Percentiles rank a stretch among this genome's conserved stretches.
phyloP scores from a whole-genome alignment of 306 rosid species.

The Trichosanthes cucumerina region DNA sequence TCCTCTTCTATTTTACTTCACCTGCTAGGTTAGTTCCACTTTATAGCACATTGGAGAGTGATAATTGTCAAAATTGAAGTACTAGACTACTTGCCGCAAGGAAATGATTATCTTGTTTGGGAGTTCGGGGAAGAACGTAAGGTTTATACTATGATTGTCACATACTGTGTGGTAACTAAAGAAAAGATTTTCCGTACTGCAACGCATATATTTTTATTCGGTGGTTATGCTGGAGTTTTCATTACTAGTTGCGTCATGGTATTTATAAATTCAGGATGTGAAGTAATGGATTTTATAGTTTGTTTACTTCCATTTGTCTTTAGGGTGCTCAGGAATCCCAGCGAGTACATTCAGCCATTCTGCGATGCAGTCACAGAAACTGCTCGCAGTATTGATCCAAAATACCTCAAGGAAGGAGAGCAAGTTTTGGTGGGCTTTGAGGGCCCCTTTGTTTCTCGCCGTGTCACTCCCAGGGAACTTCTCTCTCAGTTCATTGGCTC shows the following conservation, averaged over 20 bases:
- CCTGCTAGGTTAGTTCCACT: not conserved
- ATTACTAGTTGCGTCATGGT: not conserved
- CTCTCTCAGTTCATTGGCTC: constrained; percentile 85
- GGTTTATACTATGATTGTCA: not conserved
- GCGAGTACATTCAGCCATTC: constrained; percentile 80
- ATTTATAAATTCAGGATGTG: not conserved
- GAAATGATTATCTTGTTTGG: not conserved
- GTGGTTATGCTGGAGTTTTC: not conserved
- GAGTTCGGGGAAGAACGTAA: not conserved
- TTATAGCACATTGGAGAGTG: not conserved
- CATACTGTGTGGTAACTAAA: not conserved
- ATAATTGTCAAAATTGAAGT: not conserved
- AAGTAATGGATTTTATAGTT: not conserved
- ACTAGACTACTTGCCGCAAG: not conserved
- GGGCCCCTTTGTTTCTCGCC: constrained; percentile 89
- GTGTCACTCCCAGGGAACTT: constrained; percentile 82
- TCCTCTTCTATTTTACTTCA: not conserved
- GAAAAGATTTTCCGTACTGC: not conserved
- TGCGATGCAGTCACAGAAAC: constrained; percentile 87
- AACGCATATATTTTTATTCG: not conserved
- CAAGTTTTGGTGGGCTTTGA: constrained; percentile 80
- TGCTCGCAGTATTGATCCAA: constrained; percentile 54
- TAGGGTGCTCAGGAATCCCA: constrained; percentile 76
- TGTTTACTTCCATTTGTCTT: not conserved
- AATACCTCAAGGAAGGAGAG: constrained; percentile 81